phyloP scores from a whole-genome alignment of 257 asterid species.

The Dorcoceras hygrometricum region DNA sequence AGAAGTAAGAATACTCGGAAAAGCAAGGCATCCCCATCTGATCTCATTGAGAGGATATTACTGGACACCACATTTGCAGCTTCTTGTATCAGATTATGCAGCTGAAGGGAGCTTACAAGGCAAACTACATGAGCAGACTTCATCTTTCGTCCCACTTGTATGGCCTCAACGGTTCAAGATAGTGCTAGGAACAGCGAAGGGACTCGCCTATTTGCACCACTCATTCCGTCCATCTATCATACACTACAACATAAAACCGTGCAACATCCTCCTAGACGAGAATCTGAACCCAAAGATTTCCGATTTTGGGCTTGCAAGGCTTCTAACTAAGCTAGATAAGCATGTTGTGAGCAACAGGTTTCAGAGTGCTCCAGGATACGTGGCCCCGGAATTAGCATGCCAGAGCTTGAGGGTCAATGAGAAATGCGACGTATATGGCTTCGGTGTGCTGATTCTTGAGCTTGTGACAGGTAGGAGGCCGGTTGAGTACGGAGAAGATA shows the following conservation, averaged over 20 bases:
- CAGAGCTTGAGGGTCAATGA: slow-evolving; percentile 85
- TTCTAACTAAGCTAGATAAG: slow-evolving; percentile 56
- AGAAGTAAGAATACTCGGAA: slow-evolving; percentile 63
- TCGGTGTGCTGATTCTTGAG: slow-evolving; percentile 85
- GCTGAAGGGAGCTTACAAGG: slow-evolving; percentile 61
- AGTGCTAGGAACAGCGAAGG: slow-evolving; percentile 77
- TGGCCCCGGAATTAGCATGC: slow-evolving; percentile 90
- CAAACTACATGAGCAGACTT: slow-evolving; percentile 45
- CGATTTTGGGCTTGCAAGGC: slow-evolving; percentile 73
- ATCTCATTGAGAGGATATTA: slow-evolving; percentile 68
- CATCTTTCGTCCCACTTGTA: slow-evolving; percentile 40
- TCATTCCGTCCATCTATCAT: slow-evolving; percentile 71
- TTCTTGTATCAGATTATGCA: slow-evolving; percentile 70
- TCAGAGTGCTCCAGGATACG: slow-evolving; percentile 75
- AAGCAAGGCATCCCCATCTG: slow-evolving; percentile 77
- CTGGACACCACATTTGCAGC: slow-evolving; percentile 89
- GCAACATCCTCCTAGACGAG: slow-evolving; percentile 77
- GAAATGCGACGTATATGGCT: slow-evolving; percentile 85
- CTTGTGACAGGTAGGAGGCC: slow-evolving; percentile 72
- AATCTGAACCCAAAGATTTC: slow-evolving; percentile 64
- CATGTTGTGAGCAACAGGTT: slow-evolving; percentile 60
- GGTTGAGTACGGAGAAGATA: slow-evolving; percentile 84
- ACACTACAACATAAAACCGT: slow-evolving; percentile 79
- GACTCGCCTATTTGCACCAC: slow-evolving; percentile 83
- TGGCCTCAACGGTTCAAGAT: slow-evolving; percentile 75